Percentiles rank a stretch among this genome's conserved stretches.
These are phyloP conservation scores for Tetrapisispora taiwanensis DNA, from an alignment of 805 yeast genomes.

Conservation along the genomic window DNA sequence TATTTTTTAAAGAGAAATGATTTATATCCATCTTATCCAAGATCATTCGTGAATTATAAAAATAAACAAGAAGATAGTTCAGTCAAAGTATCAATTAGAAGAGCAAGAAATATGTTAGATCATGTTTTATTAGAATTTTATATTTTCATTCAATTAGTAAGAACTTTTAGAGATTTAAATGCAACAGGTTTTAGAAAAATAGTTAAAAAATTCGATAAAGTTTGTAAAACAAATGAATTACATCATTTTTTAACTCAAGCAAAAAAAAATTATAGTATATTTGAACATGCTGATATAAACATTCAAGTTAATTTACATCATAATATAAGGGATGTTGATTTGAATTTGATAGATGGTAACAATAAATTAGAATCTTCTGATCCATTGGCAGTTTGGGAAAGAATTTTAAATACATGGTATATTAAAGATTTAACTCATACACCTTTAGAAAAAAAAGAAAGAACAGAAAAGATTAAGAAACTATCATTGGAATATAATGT, in stretches of 20 bases:
- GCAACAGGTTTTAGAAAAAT: constrained; percentile 84
- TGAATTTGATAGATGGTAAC: constrained; percentile 9
- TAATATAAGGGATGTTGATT: constrained; percentile 3
- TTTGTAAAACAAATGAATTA: constrained; percentile 21
- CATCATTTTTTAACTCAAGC: constrained; percentile 20
- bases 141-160: constrained; percentile 24
- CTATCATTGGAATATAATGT: constrained; percentile 23
- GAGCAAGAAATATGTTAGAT: constrained; percentile 11
- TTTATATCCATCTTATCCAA: constrained; percentile 27
- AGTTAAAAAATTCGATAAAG: constrained; percentile 81
- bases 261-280: constrained; percentile 15
- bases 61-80: not conserved
- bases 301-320: constrained; percentile 10
- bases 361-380: constrained; percentile 10
- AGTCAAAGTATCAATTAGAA: not conserved
- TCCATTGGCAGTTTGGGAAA: constrained; percentile 26
- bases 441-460: constrained; percentile 20
- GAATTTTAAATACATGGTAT: constrained; percentile 32
- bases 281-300: constrained; percentile 19
- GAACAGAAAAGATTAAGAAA: constrained; percentile 21
- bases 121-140: constrained; percentile 27
- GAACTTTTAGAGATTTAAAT: constrained; percentile 56
- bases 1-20: constrained; percentile 14
- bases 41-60: not conserved
- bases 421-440: constrained; percentile 24